A percentile compares a stretch with the other conserved stretches of the same genome.
Conservation (phyloP, 257 asterid genomes). For the Solanum appendiculatum region DNA sequence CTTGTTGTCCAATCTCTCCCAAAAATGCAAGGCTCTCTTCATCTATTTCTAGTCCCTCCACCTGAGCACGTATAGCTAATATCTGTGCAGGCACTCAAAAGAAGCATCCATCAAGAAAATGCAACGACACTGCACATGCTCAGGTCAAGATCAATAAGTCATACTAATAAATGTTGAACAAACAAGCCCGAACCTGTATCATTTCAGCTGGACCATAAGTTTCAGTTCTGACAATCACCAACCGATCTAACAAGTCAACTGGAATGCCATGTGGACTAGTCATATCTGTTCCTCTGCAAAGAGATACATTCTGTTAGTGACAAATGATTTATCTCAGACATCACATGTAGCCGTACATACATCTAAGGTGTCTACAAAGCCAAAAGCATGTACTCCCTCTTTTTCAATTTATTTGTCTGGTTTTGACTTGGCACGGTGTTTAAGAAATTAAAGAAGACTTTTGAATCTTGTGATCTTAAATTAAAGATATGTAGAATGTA, state of each 20-base stretch:
- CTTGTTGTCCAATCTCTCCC: conserved; percentile 78
- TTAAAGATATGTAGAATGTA: no score
- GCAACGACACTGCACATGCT: not conserved
- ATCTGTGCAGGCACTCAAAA: conserved; percentile 33
- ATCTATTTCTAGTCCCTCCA: conserved; percentile 74
- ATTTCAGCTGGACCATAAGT: conserved; percentile 94
- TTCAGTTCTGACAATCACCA: conserved; percentile 86
- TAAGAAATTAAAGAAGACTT: not conserved
- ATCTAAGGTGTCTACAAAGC: not conserved
- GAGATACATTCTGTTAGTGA: not conserved
- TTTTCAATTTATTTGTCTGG: not conserved
- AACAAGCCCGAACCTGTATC: conserved; percentile 59
- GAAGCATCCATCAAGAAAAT: not conserved
- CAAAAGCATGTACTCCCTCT: not conserved
- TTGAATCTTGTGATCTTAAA: not conserved
- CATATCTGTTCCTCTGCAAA: conserved; percentile 90
- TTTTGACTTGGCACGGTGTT: not conserved
- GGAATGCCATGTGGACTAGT: conserved; percentile 94
- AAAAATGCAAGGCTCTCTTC: conserved; percentile 88
- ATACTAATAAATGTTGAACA: not conserved
- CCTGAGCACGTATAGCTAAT: conserved; percentile 90
- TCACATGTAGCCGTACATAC: not conserved
- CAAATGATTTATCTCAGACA: not conserved
- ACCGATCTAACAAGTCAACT: conserved; percentile 78
- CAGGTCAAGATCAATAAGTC: not conserved